These are phyloP conservation scores for Arthrobotrys sinensis DNA, from an alignment of 2,329 filamentous ascomycete genomes.

Conservation along the genomic window DNA sequence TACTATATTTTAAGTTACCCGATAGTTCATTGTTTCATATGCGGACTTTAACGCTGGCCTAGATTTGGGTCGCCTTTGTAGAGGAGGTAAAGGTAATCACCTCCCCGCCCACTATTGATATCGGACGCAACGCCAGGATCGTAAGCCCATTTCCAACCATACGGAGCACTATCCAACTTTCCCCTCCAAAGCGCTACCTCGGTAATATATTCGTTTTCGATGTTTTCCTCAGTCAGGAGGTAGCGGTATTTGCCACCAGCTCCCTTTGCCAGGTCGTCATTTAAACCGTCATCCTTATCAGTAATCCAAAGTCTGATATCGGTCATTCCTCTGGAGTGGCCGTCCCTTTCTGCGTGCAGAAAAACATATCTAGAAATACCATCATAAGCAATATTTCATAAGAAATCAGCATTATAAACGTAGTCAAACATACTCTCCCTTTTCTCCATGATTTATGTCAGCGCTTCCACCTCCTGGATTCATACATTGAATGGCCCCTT, in stretches of 20 bases:
- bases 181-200: conserved; percentile 4
- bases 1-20: too few species aligned
- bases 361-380: neutral
- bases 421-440: neutral
- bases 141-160: conserved; percentile 12
- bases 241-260: conserved; percentile 9
- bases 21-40: too few species aligned
- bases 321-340: neutral
- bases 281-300: neutral
- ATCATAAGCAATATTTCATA: neutral
- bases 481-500: conserved; percentile 9
- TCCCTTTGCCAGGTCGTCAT: neutral
- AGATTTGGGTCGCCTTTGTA: neutral
- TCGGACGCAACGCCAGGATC: neutral
- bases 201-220: neutral
- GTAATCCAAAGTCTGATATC: conserved; percentile 1
- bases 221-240: neutral
- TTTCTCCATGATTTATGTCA: conserved; percentile 4
- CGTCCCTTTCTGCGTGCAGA: neutral
- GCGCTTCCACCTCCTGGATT: conserved; percentile 7
- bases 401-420: neutral
- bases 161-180: neutral
- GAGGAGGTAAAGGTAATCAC: neutral
- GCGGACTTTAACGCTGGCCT: neutral
- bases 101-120: neutral